A percentile compares a stretch with the other conserved stretches of the same genome.
These are phyloP conservation scores for Geranium rotundifolium DNA, from an alignment of 345 rosid species.

Conservation along the genomic window DNA sequence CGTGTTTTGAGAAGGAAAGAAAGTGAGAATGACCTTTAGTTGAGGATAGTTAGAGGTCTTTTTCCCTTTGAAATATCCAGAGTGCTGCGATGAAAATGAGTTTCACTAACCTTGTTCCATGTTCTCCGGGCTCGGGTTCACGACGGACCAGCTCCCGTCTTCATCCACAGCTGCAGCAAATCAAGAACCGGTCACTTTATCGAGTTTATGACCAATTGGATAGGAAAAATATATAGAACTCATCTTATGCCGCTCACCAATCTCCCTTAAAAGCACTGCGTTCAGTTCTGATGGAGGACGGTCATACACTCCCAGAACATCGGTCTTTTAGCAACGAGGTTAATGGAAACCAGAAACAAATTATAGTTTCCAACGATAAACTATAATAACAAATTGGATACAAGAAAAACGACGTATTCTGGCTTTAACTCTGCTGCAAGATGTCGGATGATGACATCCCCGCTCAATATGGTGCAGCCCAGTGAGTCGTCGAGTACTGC, in stretches of 20 bases:
- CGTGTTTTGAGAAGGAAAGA: too few relatives aligned
- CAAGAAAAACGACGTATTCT: constrained; percentile 79
- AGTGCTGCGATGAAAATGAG: too few relatives aligned
- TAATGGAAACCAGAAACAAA: constrained; percentile 22
- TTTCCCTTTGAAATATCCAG: too few relatives aligned
- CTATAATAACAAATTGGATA: too few relatives aligned
- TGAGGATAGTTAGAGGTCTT: too few relatives aligned
- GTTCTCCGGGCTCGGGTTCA: constrained; percentile 36
- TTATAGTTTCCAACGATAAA: background rate
- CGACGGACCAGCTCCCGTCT: constrained; percentile 73
- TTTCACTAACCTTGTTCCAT: constrained; percentile 40
- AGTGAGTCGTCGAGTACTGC: constrained; percentile 68
- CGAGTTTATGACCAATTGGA: background rate
- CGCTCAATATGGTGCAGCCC: constrained; percentile 93
- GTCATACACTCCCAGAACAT: constrained; percentile 77
- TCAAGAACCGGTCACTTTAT: background rate
- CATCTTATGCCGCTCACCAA: constrained; percentile 36
- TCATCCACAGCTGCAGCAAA: constrained; percentile 49
- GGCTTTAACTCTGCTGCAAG: constrained; percentile 73
- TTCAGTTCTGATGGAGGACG: constrained; percentile 69
- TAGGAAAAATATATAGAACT: background rate
- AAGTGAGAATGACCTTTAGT: too few relatives aligned
- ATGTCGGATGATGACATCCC: constrained; percentile 84
- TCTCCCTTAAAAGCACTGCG: constrained; percentile 75
- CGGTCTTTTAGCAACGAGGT: constrained; percentile 43